A percentile compares a stretch with the other conserved stretches of the same genome.
Conservation (phyloP, 2,329 filamentous ascomycete genomes). For the Ambrosiella beaveri region DNA sequence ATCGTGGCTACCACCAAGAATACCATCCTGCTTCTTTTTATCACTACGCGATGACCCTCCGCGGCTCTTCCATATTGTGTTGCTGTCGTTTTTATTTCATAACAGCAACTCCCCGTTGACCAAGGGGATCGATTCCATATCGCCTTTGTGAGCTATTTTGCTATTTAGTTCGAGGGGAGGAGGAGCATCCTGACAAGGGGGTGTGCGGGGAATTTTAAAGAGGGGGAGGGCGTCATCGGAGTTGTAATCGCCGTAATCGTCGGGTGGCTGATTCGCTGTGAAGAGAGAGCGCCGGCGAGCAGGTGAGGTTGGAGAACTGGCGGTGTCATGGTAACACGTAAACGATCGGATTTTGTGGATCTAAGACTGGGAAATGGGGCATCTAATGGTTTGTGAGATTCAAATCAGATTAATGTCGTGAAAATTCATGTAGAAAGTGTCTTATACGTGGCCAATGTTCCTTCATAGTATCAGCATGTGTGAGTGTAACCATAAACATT, state of each 20-base stretch:
- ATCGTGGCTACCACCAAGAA: not conserved
- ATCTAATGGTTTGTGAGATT: too few relatives aligned
- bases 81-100: slow-evolving; percentile 1
- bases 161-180: not conserved
- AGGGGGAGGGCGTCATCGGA: not conserved
- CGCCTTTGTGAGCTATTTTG: not conserved
- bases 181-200: not conserved
- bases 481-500: too few relatives aligned
- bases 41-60: not conserved
- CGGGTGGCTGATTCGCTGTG: not conserved
- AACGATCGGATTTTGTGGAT: not conserved
- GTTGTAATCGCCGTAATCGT: not conserved
- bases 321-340: slow-evolving; percentile 9
- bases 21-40: not conserved
- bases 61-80: not conserved
- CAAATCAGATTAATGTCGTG: too few relatives aligned
- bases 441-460: too few relatives aligned
- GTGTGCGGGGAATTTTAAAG: not conserved
- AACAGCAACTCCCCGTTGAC: not conserved
- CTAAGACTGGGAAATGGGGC: not conserved
- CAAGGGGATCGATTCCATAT: slow-evolving; percentile 2
- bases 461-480: too few relatives aligned
- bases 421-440: too few relatives aligned
- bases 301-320: not conserved
- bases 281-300: not conserved